Evolutionary conservation across 805 yeast species (phyloP), one percentile per base, ranked within the genome.

Genomic region (Schizosaccharomyces pombe): DNA sequence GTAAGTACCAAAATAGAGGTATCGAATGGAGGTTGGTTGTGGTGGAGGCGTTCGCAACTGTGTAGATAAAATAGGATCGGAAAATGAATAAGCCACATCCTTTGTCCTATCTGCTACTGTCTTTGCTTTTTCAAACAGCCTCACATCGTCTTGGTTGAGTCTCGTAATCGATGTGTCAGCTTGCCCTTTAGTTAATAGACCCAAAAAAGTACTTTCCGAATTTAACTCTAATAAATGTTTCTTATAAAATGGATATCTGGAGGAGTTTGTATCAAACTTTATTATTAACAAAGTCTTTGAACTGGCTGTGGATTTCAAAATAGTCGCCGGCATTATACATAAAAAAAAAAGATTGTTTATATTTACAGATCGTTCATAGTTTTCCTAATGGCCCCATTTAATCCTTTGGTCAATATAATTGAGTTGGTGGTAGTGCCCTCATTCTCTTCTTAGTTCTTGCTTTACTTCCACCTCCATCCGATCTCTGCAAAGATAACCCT

Each of bases 1-100:
- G 64, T 68, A 76, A 47, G 74, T 74, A 34, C 85, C 76, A 59
- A 87, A 78, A 60, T 79, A 85, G 26, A 87, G 79, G 55, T 75
- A 75, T 52, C 74, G 72, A 47, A 82, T 74, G n/a, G 39, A 11
- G 37, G 39, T 49, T 16, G 53, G 39, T 5, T 19, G 33, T 22
- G 34, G 39, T 1, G 39, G 26, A 29, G 53, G 32, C 1, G 52
- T 24, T 16, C 16, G 52, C 16, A 47, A 24, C 16, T 28, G 32
- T 9, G 11, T 28, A 3, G 52, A 47, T 19, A 47, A 29, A 47
- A 47, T 19, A 30, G 32, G 32, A 47, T 47, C 30, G 24, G 32
- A 28, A 47, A 47, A 47, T 16, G 32, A 19, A 47, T 47, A 24
- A 16, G 32, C n/a, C 14, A 26, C 52, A 4, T 28, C 52, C 24